Evolutionary conservation across 805 yeast genomes (phyloP), one percentile per base, ranked within the genome.

Genomic region (Kluyveromyces aestuarii): DNA sequence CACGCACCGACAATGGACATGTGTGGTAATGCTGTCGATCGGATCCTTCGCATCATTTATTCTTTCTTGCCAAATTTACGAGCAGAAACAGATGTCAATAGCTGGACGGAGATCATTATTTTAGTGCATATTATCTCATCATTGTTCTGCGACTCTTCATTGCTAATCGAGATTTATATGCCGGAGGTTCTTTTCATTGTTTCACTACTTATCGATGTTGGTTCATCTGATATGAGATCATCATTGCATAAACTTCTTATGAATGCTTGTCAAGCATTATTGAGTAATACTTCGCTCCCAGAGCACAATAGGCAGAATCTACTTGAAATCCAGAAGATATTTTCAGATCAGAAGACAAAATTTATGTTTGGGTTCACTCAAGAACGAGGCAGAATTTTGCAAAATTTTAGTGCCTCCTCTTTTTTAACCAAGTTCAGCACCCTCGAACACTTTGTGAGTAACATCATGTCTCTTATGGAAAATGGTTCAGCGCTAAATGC

Each of bases 141-240:
- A 8, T 60, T 87, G 36, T 81, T 87, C 52, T 88, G 87, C 68
- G 89, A 87, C 60, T 76, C 87, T 0, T 71, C 77, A 37, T 63
- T 75, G 13, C 73, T 78, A 55, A 79, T 84, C 8, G 81, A 82
- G 50, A 69, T 77, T 66, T 84, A 74, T 60, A 64, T 87, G 52
- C 83, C 90, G 11, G 95, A 88, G 58, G 73, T 86, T 1, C 72
- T 85, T 49, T 81, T 80, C 56, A 71, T 87, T 51, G 75, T 84
- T 30, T 75, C 91, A 0, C 70, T 85, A 18, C 76, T 75, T 42
- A 64, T 75, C 27, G 77, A 75, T 57, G 68, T 72, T 27, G 80
- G 79, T 3, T 76, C 79, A 10, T 56, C 67, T 18, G 71, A 82
- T 35, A 73, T 87, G 52, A 79, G 95, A 48, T 63, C 66, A 16